Evolutionary conservation across 164 flowering plant genomes (phyloP), one percentile per base, ranked within the genome.

Genomic region (Buxus sempervirens): DNA sequence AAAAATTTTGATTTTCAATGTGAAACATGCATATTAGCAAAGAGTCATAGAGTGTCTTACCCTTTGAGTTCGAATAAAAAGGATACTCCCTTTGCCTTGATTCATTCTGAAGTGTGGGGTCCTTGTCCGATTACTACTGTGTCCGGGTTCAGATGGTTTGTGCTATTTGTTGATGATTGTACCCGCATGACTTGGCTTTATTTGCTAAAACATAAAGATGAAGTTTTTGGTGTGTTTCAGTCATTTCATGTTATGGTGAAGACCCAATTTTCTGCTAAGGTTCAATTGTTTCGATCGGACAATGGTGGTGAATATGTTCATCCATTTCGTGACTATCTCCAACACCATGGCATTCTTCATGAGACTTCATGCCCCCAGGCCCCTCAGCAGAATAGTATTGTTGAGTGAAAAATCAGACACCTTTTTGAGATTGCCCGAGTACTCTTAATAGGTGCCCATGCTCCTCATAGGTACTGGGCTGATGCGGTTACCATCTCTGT

Each of bases 291-390:
- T 20, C 58, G 9, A 9, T 65, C 42, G 5, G 42, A 65, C 21
- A 65, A 65, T 65, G 68, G 59, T 10, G 60, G 60, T 22, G 8
- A 54, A 54, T 54, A 54, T 54, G 23, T 54, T 54, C 57, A 54
- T 7, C 23, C 27, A 16, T 65, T 54, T 53, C 42, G 25, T 0
- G 42, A 16, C 22, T 53, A 65, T 36, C 54, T 65, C 9, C 9
- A 55, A 3, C 51, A 13, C 16, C 58, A 54, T 53, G 58, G 58
- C 9, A 8, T 65, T 26, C 19, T 65, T 36, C 68, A 65, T 55
- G 59, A 65, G 22, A 65, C 68, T n/a, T 26, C 68, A 19, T 65
- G 68, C 21, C 42, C n/a, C 68, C 58, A 65, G 14, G 27, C 68
- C 13, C 68, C 68, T 32, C 59, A 54, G 20, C 59, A 24, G 21